phyloP scores from a whole-genome alignment of 306 rosid species.

The Prunus salicina region DNA sequence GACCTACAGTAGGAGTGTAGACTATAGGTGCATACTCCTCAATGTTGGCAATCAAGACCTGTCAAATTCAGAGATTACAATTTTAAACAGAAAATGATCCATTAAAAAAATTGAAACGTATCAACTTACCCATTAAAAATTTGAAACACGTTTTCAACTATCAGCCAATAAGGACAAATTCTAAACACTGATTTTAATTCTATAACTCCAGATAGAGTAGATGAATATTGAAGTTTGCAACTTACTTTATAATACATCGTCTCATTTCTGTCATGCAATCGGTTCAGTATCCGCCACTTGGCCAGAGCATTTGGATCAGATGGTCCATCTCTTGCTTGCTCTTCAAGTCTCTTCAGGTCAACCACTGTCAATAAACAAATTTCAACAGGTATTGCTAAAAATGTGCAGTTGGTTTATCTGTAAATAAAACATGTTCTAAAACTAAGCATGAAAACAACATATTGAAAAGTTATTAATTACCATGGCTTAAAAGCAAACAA shows the following conservation, averaged over 20 bases:
- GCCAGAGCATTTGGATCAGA: constrained; percentile 95
- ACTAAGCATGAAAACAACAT: neutral
- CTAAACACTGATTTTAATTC: neutral
- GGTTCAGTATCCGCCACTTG: constrained; percentile 96
- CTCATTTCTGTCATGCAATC: constrained; percentile 97
- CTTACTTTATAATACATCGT: constrained; percentile 92
- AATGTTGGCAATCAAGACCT: constrained; percentile 93
- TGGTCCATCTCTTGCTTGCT: constrained; percentile 97
- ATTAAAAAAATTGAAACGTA: neutral
- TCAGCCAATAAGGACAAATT: neutral
- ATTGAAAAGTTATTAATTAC: neutral
- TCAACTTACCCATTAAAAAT: neutral
- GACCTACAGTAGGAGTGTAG: constrained; percentile 97
- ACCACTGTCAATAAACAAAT: constrained; percentile 54
- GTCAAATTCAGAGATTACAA: constrained; percentile 28
- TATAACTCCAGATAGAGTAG: neutral
- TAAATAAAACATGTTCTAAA: neutral
- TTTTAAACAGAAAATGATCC: constrained; percentile 8
- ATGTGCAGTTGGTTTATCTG: neutral
- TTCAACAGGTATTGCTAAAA: neutral
- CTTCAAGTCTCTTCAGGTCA: constrained; percentile 90
- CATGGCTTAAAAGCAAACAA: neutral
- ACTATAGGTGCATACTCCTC: constrained; percentile 96
- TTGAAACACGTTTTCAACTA: neutral
- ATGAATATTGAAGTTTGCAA: constrained; percentile 1